Evolutionary conservation across 495 filamentous ascomycete genomes (phyloP).

Genomic region (Podospora anserina): DNA sequence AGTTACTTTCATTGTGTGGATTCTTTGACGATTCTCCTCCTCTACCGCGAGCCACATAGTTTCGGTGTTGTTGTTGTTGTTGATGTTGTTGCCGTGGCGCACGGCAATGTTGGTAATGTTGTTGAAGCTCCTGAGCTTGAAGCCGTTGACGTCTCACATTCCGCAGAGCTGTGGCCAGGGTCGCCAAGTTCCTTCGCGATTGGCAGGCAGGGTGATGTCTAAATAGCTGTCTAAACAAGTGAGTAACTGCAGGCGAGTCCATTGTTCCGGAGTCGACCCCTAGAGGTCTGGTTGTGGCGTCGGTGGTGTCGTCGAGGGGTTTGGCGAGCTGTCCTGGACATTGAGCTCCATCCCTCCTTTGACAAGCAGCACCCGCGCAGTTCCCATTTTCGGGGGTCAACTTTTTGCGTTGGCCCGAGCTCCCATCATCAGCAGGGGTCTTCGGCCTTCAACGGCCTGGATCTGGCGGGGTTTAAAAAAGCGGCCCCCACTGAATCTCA

Average conservation of each 20-base stretch:
- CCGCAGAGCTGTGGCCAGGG: slow-evolving; percentile 40
- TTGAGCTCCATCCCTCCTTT: slow-evolving; percentile 7
- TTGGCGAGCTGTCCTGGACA: slow-evolving; percentile 3
- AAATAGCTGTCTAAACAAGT: slow-evolving; percentile 81
- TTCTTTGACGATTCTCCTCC: slow-evolving; percentile 26
- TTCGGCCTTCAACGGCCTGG: not conserved
- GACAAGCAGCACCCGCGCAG: not conserved
- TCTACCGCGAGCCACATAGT: slow-evolving; percentile 26
- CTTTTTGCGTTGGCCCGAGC: slow-evolving; percentile 33
- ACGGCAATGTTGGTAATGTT: slow-evolving; percentile 25
- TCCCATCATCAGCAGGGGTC: slow-evolving; percentile 13
- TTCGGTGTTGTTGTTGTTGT: slow-evolving; percentile 28
- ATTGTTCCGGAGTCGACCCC: slow-evolving; percentile 45
- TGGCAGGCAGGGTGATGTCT: slow-evolving; percentile 70
- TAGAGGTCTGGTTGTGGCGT: slow-evolving; percentile 1
- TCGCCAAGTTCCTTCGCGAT: slow-evolving; percentile 49
- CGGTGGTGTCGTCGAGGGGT: not conserved
- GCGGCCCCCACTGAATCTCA: not conserved
- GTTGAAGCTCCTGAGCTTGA: slow-evolving; percentile 15
- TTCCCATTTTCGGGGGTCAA: slow-evolving; percentile 4
- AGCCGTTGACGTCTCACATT: slow-evolving; percentile 32
- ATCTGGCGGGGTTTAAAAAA: not conserved
- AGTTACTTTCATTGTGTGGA: slow-evolving; percentile 49
- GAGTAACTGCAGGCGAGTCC: slow-evolving; percentile 76
- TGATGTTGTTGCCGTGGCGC: slow-evolving; percentile 23